phyloP scores from a whole-genome alignment of 1,284 basidiomycete genomes.

The Psilocybe mexicana region DNA sequence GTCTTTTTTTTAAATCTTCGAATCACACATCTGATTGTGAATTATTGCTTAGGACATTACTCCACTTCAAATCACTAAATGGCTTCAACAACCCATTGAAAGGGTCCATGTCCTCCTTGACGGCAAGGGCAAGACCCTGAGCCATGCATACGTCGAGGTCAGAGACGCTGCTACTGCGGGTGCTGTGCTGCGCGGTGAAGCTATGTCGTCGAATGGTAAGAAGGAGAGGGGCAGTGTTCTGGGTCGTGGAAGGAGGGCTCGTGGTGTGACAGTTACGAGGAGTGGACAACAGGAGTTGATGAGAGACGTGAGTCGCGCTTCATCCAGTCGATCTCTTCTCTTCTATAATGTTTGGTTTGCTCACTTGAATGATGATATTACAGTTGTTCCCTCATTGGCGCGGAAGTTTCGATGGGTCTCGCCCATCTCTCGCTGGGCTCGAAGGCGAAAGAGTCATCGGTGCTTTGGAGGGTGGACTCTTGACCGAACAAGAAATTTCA shows the following conservation, averaged over 20 bases:
- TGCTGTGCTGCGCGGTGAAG: conserved; percentile 62
- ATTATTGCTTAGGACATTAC: conserved; percentile 65
- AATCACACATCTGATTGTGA: not conserved
- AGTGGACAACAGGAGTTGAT: conserved; percentile 78
- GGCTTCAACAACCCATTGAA: conserved; percentile 68
- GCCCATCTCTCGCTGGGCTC: conserved; percentile 64
- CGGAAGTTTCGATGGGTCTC: conserved; percentile 68
- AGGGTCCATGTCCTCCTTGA: conserved; percentile 77
- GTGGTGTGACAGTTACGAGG: conserved; percentile 78
- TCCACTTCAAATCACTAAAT: conserved; percentile 63
- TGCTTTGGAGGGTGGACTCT: conserved; percentile 59
- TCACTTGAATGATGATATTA: not conserved
- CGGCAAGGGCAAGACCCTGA: conserved; percentile 75
- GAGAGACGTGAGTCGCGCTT: conserved; percentile 54
- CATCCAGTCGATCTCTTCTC: not conserved
- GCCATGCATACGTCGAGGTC: conserved; percentile 79
- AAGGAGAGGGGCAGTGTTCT: conserved; percentile 58
- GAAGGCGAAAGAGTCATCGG: conserved; percentile 54
- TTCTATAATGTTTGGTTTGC: not conserved
- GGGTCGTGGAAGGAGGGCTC: conserved; percentile 69
- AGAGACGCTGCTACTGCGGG: conserved; percentile 57
- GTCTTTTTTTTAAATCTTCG: conserved; percentile 26
- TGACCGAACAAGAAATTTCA: conserved; percentile 65
- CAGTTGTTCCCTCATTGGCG: conserved; percentile 79
- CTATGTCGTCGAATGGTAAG: conserved; percentile 28